phyloP scores from a whole-genome alignment of 2,329 filamentous ascomycete genomes.

The Pseudogymnoascus sp. region DNA sequence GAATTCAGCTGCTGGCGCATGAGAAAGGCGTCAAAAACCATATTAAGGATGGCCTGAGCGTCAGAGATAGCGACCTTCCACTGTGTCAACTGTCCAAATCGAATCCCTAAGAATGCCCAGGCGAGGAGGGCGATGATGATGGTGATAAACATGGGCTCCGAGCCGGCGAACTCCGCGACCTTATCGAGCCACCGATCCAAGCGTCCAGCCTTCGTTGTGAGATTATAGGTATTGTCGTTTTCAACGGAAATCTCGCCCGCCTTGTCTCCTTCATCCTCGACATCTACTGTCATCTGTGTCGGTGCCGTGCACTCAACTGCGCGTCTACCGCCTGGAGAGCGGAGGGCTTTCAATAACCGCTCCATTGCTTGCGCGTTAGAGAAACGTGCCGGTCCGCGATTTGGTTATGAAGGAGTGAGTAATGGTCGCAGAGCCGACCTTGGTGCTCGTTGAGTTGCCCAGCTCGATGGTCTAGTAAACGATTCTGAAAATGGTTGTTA shows the following conservation, averaged over 20 bases:
- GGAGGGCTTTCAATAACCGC: too few species aligned
- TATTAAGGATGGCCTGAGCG: slow-evolving; percentile 29
- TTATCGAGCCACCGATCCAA: slow-evolving; percentile 15
- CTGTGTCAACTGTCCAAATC: slow-evolving; percentile 24
- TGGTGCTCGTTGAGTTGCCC: too few species aligned
- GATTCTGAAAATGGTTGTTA: too few species aligned
- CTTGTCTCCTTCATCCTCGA: too few species aligned
- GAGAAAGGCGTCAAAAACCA: slow-evolving; percentile 29
- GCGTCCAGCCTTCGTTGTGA: slow-evolving; percentile 1
- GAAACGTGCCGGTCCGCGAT: too few species aligned
- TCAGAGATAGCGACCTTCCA: slow-evolving; percentile 26
- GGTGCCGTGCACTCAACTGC: slow-evolving; percentile 10
- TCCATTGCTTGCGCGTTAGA: too few species aligned
- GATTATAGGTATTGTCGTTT: slow-evolving; percentile 11
- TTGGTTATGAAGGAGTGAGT: too few species aligned
- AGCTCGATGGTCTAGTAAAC: too few species aligned
- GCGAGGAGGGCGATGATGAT: slow-evolving; percentile 18
- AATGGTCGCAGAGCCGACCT: too few species aligned
- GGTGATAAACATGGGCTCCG: slow-evolving; percentile 4
- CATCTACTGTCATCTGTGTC: too few species aligned
- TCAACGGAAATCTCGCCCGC: not conserved
- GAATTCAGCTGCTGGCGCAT: slow-evolving; percentile 29
- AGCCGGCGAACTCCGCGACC: slow-evolving; percentile 15
- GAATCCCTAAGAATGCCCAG: slow-evolving; percentile 28
- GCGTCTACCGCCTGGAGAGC: not conserved